Evolutionary conservation across 78 protist genomes (phyloP), one percentile per base, ranked within the genome.

Genomic region (Protostelium mycophagum): DNA sequence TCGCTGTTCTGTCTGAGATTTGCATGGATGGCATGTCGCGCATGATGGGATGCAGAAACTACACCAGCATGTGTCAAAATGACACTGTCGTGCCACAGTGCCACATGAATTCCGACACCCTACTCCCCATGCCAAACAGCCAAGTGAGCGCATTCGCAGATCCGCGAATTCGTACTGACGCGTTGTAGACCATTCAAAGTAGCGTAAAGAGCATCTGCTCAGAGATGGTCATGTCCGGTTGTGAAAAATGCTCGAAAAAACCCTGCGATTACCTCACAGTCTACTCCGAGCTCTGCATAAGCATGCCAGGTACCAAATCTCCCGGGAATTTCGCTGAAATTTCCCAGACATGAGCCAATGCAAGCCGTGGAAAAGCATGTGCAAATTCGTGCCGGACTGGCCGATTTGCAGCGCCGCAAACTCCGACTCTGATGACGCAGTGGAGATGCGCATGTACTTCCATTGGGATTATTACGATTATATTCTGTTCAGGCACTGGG

Each of bases 361-460:
- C 38, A 25, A 38, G 9, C n/a, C 85, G n/a, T 91, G 93, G 93
- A 29, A 38, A 34, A 28, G 34, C 9, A 37, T 87, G 84, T 91
- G 93, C 38, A 9, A 34, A 0, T 1, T 25, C 0, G 31, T 91
- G 16, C 87, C 39, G 1, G 0, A 0, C 9, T 38, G 83, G 0
- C 37, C 0, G 16, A 0, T 90, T 1, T 10, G 35, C 28, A 0
- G 28, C 0, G n/a, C 25, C 36, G 84, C 37, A 5, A 86, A 88
- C 83, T n/a, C 16, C 0, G 37, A n/a, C 31, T 86, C 93, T 37
- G 1, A 28, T 23, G 0, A 34, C 28, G 87, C 86, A n/a, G 91
- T 91, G 37, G 31, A 88, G n/a, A 91, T 91, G 94, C 83, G 88
- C 84, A 91, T 91, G 94, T 91, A 63, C 84, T 91, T 91, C 91